Conservation (phyloP, 2,329 filamentous ascomycete genomes). For the Penicillium sp. region DNA sequence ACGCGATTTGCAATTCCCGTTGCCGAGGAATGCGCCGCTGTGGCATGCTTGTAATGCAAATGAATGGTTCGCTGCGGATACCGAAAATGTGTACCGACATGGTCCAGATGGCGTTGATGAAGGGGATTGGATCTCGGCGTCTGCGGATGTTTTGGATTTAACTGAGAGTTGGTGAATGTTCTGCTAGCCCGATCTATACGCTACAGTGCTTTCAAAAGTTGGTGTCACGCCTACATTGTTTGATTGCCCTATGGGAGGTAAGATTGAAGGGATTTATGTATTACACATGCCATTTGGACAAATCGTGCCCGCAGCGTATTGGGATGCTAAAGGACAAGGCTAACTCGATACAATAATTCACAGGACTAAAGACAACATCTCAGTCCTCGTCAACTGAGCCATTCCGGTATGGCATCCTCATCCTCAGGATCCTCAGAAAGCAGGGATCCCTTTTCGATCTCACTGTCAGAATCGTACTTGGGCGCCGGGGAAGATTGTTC, state of each 20-base stretch:
- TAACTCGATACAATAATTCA: no score
- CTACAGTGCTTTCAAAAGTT: no score
- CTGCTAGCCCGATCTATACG: no score
- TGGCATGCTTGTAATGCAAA: slow-evolving; percentile 13
- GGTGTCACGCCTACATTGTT: no score
- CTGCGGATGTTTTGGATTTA: slow-evolving; percentile 1
- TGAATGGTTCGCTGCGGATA: slow-evolving; percentile 9
- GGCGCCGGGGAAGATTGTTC: not conserved
- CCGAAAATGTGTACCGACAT: not conserved
- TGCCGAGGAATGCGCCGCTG: slow-evolving; percentile 14
- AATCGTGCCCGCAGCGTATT: no score
- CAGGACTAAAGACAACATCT: not conserved
- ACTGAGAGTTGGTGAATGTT: no score
- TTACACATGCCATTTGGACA: no score
- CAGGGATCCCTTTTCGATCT: slow-evolving; percentile 50
- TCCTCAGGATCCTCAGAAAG: slow-evolving; percentile 62
- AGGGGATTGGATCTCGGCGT: slow-evolving; percentile 14
- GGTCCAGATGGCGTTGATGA: slow-evolving; percentile 1
- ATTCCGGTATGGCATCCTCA: slow-evolving; percentile 62
- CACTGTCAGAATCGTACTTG: slow-evolving; percentile 29
- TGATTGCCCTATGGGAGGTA: no score
- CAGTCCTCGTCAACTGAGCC: slow-evolving; percentile 46
- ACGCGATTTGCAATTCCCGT: slow-evolving; percentile 21
- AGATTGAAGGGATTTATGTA: no score
- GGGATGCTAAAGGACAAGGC: no score